phyloP scores from a whole-genome alignment of 805 yeast genomes.

The Metschnikowia lachancei region DNA sequence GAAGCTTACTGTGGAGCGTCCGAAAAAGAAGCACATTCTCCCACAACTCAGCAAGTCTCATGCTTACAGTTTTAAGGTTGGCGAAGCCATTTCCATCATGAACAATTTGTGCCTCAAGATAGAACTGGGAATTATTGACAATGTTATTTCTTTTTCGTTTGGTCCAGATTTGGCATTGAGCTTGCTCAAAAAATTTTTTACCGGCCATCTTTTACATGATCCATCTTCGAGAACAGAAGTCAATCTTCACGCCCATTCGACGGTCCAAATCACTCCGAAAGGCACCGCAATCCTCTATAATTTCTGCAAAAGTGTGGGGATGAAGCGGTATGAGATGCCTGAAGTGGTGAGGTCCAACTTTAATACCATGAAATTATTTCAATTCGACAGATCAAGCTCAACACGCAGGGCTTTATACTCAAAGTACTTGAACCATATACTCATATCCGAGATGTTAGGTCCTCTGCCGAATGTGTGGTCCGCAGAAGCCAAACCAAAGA shows the following conservation, averaged over 20 bases:
- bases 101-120: constrained; percentile 45
- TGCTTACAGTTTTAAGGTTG: constrained; percentile 53
- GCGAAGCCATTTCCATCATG: constrained; percentile 55
- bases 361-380: constrained; percentile 70
- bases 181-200: constrained; percentile 51
- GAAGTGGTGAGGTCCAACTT: constrained; percentile 51
- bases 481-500: constrained; percentile 51
- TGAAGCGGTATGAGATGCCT: constrained; percentile 40
- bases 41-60: constrained; percentile 30
- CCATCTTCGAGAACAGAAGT: constrained; percentile 71
- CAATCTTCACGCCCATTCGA: constrained; percentile 37
- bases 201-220: constrained; percentile 64
- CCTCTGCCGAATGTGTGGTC: constrained; percentile 67
- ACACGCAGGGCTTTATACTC: constrained; percentile 62
- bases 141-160: constrained; percentile 54
- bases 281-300: constrained; percentile 70
- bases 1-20: constrained; percentile 20
- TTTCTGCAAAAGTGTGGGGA: constrained; percentile 58
- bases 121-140: constrained; percentile 47
- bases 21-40: constrained; percentile 20
- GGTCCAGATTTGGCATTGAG: constrained; percentile 45
- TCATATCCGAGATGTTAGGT: constrained; percentile 67
- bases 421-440: constrained; percentile 58
- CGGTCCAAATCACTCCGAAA: constrained; percentile 86
- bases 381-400: constrained; percentile 56